Evolutionary conservation across 108 stramenopile genomes (phyloP), one percentile per base, ranked within the genome.

Genomic region (Chaetoceros tenuissimus): DNA sequence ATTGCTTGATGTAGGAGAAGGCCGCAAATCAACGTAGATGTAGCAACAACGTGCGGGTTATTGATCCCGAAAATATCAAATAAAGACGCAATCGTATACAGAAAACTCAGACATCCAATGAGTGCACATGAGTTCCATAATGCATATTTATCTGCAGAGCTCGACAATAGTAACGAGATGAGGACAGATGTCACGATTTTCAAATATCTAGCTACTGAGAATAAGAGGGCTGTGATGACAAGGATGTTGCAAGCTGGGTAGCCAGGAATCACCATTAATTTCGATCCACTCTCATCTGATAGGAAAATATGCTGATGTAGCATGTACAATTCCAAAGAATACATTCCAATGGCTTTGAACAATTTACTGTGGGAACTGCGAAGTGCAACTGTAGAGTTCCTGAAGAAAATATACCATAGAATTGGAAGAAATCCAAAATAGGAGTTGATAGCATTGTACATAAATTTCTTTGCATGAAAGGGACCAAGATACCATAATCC

Each of bases 291-390:
- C 48, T 66, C 34, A 46, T 24, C 28, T 16, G 30, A 78, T 34
- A 88, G 62, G 73, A 86, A 85, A 16, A 89, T 26, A 46, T 94
- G 89, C 57, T 87, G 84, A 73, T 89, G 87, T 55, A 91, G 59
- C 28, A 94, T 66, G 64, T 87, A 94, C 5, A 88, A 87, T 79
- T 94, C 92, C 7, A 94, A 60, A 16, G 89, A 87, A 28, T 75
- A 79, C 57, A 79, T 85, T 20, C 92, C 92, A 8, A 94, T 57
- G 25, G 59, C 56, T 64, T 82, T 73, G 2, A 94, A 75, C 25
- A 83, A 57, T 24, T 60, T 62, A 29, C 81, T 59, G 61, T 87
- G 73, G 48, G 60, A 28, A 26, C 59, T 60, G 21, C 92, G 62
- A 13, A 88, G 31, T 10, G 44, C 52, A 13, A 66, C 61, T 19